Percentiles rank a stretch among this genome's conserved stretches.
Evolutionary conservation across 495 filamentous ascomycete species (phyloP).

Genomic region (Penicillium desertorum): DNA sequence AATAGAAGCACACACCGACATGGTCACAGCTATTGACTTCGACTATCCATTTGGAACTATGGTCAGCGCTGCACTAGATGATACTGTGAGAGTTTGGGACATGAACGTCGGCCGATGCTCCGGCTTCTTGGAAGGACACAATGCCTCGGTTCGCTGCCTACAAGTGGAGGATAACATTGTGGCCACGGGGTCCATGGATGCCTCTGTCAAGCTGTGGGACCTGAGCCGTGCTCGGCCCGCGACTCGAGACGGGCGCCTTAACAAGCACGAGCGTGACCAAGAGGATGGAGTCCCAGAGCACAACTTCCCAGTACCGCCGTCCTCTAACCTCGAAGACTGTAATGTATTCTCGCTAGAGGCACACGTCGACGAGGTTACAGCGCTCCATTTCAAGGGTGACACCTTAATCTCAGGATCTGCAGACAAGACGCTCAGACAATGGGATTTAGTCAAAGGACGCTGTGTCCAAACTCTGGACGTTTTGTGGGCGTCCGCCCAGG

Average conservation of each 20-base stretch:
- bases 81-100: slow-evolving; percentile 97
- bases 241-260: slow-evolving; percentile 59
- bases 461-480: slow-evolving; percentile 98
- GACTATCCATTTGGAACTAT: slow-evolving; percentile 94
- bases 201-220: slow-evolving; percentile 94
- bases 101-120: slow-evolving; percentile 88
- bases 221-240: slow-evolving; percentile 65
- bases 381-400: slow-evolving; percentile 82
- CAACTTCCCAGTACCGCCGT: slow-evolving; percentile 53
- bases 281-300: slow-evolving; percentile 60
- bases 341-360: slow-evolving; percentile 81
- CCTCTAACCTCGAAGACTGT: slow-evolving; percentile 81
- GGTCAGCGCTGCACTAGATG: slow-evolving; percentile 92
- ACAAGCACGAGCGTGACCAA: slow-evolving; percentile 62
- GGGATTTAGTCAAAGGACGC: slow-evolving; percentile 93
- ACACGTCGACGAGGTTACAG: slow-evolving; percentile 93
- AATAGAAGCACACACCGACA: slow-evolving; percentile 83
- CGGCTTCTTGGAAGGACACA: slow-evolving; percentile 87
- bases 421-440: slow-evolving; percentile 95
- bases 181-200: slow-evolving; percentile 93
- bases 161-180: slow-evolving; percentile 96
- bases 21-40: slow-evolving; percentile 89
- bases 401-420: slow-evolving; percentile 93
- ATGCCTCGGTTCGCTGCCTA: slow-evolving; percentile 87
- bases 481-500: slow-evolving; percentile 97